Evolutionary conservation across 805 yeast species (phyloP).

Genomic region (Wickerhamiella sorbophila): DNA sequence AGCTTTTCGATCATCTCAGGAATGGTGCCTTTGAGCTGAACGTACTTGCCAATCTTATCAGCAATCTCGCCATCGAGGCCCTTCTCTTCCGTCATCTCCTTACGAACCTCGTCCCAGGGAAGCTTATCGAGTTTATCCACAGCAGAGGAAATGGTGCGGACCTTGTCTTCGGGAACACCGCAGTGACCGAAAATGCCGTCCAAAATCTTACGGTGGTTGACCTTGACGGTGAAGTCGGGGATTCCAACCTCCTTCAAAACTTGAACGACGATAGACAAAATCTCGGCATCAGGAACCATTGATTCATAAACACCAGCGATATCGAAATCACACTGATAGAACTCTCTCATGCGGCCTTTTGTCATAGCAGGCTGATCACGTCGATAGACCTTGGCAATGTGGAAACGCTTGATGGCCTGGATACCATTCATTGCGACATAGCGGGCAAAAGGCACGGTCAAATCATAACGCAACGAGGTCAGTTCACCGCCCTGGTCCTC

Average conservation of each 20-base stretch:
- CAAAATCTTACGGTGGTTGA: conserved; percentile 88
- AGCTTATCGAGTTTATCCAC: conserved; percentile 91
- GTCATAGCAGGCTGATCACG: conserved; percentile 99
- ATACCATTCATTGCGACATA: conserved; percentile 92
- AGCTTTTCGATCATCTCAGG: conserved; percentile 37
- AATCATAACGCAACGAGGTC: conserved; percentile 86
- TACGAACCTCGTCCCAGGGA: conserved; percentile 90
- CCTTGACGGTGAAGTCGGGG: conserved; percentile 74
- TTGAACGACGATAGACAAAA: conserved; percentile 65
- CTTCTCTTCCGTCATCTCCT: conserved; percentile 86
- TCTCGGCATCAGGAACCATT: conserved; percentile 95
- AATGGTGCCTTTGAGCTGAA: conserved; percentile 56
- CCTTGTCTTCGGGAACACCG: conserved; percentile 90
- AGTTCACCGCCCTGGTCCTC: conserved; percentile 99
- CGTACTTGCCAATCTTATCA: conserved; percentile 82
- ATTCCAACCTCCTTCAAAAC: conserved; percentile 78
- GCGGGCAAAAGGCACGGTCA: conserved; percentile 97
- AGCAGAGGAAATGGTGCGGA: conserved; percentile 83
- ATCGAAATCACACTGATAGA: conserved; percentile 97
- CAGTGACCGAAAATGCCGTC: conserved; percentile 93
- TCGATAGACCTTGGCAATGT: conserved; percentile 95
- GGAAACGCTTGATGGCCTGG: conserved; percentile 81
- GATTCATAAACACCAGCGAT: conserved; percentile 84
- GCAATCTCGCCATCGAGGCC: conserved; percentile 85
- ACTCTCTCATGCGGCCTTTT: conserved; percentile 98